These are phyloP conservation scores for Solanum piurae DNA, from an alignment of 257 asterid genomes.

Conservation along the genomic window DNA sequence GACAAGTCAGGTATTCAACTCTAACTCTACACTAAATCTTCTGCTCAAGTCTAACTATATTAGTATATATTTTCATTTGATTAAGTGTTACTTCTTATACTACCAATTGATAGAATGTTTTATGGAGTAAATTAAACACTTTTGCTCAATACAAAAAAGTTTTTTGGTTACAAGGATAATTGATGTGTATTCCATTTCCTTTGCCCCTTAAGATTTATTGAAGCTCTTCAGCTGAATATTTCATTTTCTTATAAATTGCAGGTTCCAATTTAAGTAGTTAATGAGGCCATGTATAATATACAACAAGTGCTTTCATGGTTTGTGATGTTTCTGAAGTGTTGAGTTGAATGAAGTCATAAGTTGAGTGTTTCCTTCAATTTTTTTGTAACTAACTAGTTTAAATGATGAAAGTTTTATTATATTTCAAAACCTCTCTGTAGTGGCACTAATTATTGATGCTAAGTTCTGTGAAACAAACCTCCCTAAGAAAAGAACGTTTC, in stretches of 20 bases:
- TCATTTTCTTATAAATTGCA: neutral
- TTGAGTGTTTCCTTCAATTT: neutral
- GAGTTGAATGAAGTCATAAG: neutral
- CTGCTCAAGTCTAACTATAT: neutral
- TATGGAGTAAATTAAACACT: neutral
- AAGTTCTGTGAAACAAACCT: too few relatives aligned
- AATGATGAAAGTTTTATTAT: too few relatives aligned
- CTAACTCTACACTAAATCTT: neutral
- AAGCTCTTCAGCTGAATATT: too few relatives aligned
- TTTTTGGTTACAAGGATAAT: too few relatives aligned
- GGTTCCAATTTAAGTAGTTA: neutral
- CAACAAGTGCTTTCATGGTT: neutral
- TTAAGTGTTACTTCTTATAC: neutral
- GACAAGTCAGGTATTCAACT: neutral
- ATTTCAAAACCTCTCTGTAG: neutral
- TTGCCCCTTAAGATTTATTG: too few relatives aligned
- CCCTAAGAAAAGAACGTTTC: too few relatives aligned
- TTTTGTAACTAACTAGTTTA: neutral
- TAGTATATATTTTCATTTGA: neutral
- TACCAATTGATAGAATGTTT: neutral
- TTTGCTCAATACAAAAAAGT: neutral
- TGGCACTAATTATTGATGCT: neutral
- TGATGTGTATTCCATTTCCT: too few relatives aligned
- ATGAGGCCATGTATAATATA: neutral
- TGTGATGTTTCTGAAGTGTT: neutral